phyloP scores from a whole-genome alignment of 345 rosid species.

The Lagerstroemia speciosa region DNA sequence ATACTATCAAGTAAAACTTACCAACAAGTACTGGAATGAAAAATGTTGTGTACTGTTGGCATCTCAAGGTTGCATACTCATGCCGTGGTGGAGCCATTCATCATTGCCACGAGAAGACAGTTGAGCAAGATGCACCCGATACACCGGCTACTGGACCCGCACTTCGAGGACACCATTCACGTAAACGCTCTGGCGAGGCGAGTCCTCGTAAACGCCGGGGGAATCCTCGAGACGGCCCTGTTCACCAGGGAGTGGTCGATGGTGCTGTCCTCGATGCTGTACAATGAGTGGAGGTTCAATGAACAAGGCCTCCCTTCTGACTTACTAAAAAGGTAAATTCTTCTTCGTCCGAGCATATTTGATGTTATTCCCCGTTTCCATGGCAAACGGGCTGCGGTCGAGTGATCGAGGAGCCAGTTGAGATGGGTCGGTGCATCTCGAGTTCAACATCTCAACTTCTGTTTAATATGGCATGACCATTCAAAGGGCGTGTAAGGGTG shows the following conservation, averaged over 20 bases:
- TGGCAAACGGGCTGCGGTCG: too few species aligned
- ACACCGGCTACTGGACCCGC: conserved; percentile 50
- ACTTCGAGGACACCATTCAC: conserved; percentile 66
- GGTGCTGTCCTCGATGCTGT: conserved; percentile 46
- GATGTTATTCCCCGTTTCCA: neutral
- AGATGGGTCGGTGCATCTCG: too few species aligned
- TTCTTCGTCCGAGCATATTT: neutral
- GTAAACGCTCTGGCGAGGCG: conserved; percentile 45
- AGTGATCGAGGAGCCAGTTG: too few species aligned
- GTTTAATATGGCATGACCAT: too few species aligned
- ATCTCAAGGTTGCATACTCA: conserved; percentile 60
- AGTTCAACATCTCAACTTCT: neutral
- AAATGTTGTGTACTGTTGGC: neutral
- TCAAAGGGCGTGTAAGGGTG: too few species aligned
- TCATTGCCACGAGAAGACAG: conserved; percentile 61
- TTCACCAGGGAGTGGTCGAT: conserved; percentile 41
- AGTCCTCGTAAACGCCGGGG: conserved; percentile 43
- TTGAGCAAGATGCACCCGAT: conserved; percentile 61
- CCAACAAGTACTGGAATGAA: neutral
- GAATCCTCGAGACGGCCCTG: conserved; percentile 44
- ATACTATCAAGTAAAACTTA: too few species aligned
- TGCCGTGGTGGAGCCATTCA: conserved; percentile 61
- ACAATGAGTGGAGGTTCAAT: conserved; percentile 58
- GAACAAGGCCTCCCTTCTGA: conserved; percentile 54
- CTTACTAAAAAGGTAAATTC: conserved; percentile 39